A percentile compares a stretch with the other conserved stretches of the same genome.
These are phyloP conservation scores for Apiospora hydei DNA, from an alignment of 2,329 filamentous ascomycete species.

Conservation along the genomic window DNA sequence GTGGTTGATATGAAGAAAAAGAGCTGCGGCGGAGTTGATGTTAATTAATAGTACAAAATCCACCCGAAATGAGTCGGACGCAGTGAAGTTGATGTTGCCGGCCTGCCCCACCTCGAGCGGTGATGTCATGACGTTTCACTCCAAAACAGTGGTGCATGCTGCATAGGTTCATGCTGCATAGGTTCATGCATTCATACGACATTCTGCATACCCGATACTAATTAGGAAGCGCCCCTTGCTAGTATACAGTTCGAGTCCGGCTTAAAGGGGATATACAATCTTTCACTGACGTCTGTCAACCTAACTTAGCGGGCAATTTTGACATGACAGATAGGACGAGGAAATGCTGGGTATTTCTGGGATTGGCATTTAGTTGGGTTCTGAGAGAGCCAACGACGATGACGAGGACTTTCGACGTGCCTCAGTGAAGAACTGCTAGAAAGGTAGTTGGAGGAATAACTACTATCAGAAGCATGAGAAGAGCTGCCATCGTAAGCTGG, in stretches of 20 bases:
- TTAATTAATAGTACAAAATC: background rate
- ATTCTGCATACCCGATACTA: background rate
- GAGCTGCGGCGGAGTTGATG: background rate
- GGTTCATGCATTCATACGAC: background rate
- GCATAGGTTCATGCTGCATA: background rate
- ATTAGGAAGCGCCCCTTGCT: background rate
- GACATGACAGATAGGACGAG: background rate
- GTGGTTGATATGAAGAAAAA: background rate
- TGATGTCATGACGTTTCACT: conserved; percentile 10
- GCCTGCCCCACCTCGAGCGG: background rate
- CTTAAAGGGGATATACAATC: background rate
- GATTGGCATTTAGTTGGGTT: background rate
- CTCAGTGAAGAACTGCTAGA: no score
- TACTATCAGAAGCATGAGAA: no score
- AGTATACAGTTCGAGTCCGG: background rate
- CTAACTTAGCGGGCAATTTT: background rate
- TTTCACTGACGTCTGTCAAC: background rate
- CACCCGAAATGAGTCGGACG: background rate
- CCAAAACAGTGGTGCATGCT: background rate
- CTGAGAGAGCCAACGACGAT: no score
- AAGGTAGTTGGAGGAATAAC: no score
- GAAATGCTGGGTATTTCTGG: background rate
- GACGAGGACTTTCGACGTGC: no score
- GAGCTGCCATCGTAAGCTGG: no score
- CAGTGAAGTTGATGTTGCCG: background rate